phyloP scores from a whole-genome alignment of 768 basidiomycete species.

The Crassisporium funariophilum region DNA sequence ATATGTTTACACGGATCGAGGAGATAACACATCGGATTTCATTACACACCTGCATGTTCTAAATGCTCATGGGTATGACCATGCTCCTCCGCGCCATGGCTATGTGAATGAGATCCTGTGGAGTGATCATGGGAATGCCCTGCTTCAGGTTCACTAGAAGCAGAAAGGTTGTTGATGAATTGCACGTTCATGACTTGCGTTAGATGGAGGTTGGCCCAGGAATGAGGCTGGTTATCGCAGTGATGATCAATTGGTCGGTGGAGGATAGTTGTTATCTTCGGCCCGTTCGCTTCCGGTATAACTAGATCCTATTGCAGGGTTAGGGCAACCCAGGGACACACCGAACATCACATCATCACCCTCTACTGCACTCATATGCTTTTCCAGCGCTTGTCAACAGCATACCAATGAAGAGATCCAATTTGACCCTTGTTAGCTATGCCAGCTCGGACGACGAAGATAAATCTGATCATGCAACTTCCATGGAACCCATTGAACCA shows the following conservation, averaged over 20 bases:
- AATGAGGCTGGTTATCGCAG: neutral
- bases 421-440: slow-evolving; percentile 47
- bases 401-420: slow-evolving; percentile 42
- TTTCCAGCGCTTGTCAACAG: too few species aligned
- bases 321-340: slow-evolving; percentile 20
- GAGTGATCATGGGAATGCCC: slow-evolving; percentile 63
- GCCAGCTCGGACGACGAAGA: slow-evolving; percentile 51
- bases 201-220: neutral
- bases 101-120: slow-evolving; percentile 55
- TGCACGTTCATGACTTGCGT: slow-evolving; percentile 56
- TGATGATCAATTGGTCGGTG: too few species aligned
- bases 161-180: slow-evolving; percentile 71
- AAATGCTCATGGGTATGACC: slow-evolving; percentile 95
- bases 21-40: neutral
- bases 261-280: too few species aligned
- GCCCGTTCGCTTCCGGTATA: too few species aligned
- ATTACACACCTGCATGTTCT: slow-evolving; percentile 73
- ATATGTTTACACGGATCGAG: slow-evolving; percentile 1
- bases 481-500: neutral
- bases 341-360: too few species aligned
- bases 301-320: slow-evolving; percentile 20
- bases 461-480: neutral
- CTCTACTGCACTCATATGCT: too few species aligned
- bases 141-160: slow-evolving; percentile 30
- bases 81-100: slow-evolving; percentile 70